phyloP scores from a whole-genome alignment of 306 rosid species.

The Casuarina equisetifolia region DNA sequence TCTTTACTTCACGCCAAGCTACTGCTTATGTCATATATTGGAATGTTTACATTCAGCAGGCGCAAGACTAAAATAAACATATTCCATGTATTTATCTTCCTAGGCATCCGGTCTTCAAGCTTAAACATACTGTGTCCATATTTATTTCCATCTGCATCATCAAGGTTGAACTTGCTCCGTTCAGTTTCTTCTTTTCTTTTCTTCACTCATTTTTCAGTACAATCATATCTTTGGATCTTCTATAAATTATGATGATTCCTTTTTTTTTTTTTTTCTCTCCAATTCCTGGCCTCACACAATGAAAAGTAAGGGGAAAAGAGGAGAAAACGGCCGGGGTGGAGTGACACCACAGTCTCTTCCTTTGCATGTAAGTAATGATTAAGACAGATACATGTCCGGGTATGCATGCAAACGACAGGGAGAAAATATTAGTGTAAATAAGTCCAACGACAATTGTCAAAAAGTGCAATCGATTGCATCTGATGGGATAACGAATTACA shows the following conservation, averaged over 20 bases:
- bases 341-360: not conserved
- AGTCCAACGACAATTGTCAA: not conserved
- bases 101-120: not conserved
- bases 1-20: not conserved
- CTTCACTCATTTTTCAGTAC: not conserved
- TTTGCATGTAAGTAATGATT: not conserved
- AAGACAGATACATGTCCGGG: not conserved
- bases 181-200: not conserved
- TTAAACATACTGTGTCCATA: not conserved
- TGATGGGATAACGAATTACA: conserved; percentile 9
- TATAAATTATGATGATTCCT: not conserved
- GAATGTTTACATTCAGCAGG: not conserved
- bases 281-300: not conserved
- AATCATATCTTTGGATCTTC: not conserved
- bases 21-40: not conserved
- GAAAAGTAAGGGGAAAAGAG: not conserved
- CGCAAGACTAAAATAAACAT: not conserved
- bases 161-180: not conserved
- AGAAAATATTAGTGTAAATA: not conserved
- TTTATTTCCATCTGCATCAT: not conserved
- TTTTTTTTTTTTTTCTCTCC: not conserved
- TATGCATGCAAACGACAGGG: too few relatives aligned
- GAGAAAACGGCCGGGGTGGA: not conserved
- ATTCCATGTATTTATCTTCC: conserved; percentile 3
- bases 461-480: not conserved